Percentiles rank a stretch among this genome's conserved stretches.
These are phyloP conservation scores for Diaporthe humulicola DNA, from an alignment of 2,329 filamentous ascomycete species.

Conservation along the genomic window DNA sequence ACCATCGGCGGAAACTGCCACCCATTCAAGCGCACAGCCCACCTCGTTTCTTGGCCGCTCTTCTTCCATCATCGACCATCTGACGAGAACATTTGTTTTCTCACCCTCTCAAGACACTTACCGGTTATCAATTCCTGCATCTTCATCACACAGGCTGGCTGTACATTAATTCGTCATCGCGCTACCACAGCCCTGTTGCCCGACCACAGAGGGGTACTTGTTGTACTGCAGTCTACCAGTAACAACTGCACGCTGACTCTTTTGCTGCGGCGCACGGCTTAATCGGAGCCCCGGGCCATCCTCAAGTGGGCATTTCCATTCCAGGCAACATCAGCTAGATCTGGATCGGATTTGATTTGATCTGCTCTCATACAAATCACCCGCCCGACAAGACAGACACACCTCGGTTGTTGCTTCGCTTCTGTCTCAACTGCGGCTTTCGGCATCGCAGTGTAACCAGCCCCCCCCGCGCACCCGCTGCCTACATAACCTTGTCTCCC, in stretches of 20 bases:
- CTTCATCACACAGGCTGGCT: neutral
- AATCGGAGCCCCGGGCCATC: neutral
- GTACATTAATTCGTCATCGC: slow-evolving; percentile 17
- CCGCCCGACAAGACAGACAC: neutral
- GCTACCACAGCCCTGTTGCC: slow-evolving; percentile 4
- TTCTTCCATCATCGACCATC: neutral
- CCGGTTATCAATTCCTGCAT: neutral
- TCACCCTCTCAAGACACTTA: neutral
- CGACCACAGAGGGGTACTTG: neutral
- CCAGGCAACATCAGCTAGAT: slow-evolving; percentile 20
- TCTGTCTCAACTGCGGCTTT: slow-evolving; percentile 18
- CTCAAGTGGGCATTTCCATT: slow-evolving; percentile 17
- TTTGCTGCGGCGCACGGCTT: slow-evolving; percentile 8
- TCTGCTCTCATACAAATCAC: neutral
- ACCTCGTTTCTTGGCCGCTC: neutral
- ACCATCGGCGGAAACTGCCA: slow-evolving; percentile 10
- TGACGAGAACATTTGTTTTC: neutral
- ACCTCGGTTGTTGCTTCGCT: neutral
- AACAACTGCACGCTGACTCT: slow-evolving; percentile 9
- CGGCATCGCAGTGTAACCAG: neutral
- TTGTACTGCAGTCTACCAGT: too few relatives aligned
- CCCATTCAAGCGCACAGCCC: neutral
- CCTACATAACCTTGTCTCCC: slow-evolving; percentile 21
- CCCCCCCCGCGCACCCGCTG: neutral
- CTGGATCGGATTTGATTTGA: neutral